Evolutionary conservation across 1,284 basidiomycete species (phyloP), one percentile per base, ranked within the genome.

Genomic region (Ustilago loliicola): DNA sequence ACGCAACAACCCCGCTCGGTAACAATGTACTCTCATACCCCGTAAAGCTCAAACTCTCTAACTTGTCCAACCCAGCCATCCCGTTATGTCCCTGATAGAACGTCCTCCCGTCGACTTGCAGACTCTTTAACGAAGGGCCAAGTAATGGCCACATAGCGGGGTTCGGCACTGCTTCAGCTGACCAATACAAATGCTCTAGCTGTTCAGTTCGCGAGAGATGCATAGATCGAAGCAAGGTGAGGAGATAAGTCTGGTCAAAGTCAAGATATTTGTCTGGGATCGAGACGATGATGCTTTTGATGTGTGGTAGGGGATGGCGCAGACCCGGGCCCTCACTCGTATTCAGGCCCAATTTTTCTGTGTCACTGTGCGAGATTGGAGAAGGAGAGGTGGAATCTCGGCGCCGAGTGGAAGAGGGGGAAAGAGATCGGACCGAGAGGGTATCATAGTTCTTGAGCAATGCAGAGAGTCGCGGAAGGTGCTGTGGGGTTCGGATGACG

Each of bases 21-120:
- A 78, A 48, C 36, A 78, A 29, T 21, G 67, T 67, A 45, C 71
- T 66, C 30, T 78, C 76, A 52, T 71, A 78, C 38, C 64, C 67
- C 0, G 60, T 60, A 64, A 78, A 61, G 36, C 13, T 67, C 13
- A 78, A 57, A 17, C 58, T 62, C 59, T 72, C 64, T 38, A 78
- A 34, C 53, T 53, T 59, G 21, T 58, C 21, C 34, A 74, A 42
- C 10, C 45, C 53, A 10, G 21, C 51, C 55, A 60, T 55, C 3
- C 50, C 60, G 47, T 30, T 29, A 36, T 77, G 65, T 9, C 76
- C 76, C n/a, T 68, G 65, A 21, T 61, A 68, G 6, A 73, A 73
- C 32, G 61, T 65, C 58, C 66, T 61, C 6, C 65, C 57, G 29
- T 73, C 67, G 17, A 78, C 29, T 58, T 68, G 62, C 4, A 73